A percentile compares a stretch with the other conserved stretches of the same genome.
Conservation (phyloP, 2,329 filamentous ascomycete genomes). For the Bisporella sp. region DNA sequence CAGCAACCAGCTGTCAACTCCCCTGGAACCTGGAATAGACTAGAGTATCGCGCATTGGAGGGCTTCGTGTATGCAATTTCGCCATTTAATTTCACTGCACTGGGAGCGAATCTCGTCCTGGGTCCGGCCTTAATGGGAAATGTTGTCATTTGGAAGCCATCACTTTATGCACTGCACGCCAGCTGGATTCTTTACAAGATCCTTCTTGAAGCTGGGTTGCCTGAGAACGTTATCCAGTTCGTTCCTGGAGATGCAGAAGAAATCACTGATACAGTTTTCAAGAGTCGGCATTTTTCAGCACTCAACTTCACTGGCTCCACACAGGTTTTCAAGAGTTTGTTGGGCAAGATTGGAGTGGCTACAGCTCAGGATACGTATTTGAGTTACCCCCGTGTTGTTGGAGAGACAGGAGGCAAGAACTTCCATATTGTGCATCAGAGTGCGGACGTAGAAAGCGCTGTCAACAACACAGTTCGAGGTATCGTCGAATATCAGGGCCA, state of each 20-base stretch:
- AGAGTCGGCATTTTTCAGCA: conserved; percentile 76
- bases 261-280: conserved; percentile 71
- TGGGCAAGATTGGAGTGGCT: conserved; percentile 76
- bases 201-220: conserved; percentile 83
- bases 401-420: conserved; percentile 91
- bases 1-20: conserved; percentile 82
- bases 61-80: conserved; percentile 93
- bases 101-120: conserved; percentile 78
- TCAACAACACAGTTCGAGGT: conserved; percentile 73
- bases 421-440: conserved; percentile 77
- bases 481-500: conserved; percentile 90
- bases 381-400: conserved; percentile 82
- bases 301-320: conserved; percentile 95
- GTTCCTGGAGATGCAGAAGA: conserved; percentile 81
- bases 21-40: conserved; percentile 81
- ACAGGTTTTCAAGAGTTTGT: conserved; percentile 80
- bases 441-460: conserved; percentile 73
- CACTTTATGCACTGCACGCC: conserved; percentile 77
- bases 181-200: conserved; percentile 91
- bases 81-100: conserved; percentile 96
- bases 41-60: conserved; percentile 84
- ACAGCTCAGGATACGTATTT: conserved; percentile 76
- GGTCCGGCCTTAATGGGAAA: conserved; percentile 87
- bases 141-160: conserved; percentile 96
- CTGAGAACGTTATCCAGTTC: conserved; percentile 86